Base-by-base conservation (phyloP, 257 asterid genomes). In the Capsicum baccatum region DNA sequence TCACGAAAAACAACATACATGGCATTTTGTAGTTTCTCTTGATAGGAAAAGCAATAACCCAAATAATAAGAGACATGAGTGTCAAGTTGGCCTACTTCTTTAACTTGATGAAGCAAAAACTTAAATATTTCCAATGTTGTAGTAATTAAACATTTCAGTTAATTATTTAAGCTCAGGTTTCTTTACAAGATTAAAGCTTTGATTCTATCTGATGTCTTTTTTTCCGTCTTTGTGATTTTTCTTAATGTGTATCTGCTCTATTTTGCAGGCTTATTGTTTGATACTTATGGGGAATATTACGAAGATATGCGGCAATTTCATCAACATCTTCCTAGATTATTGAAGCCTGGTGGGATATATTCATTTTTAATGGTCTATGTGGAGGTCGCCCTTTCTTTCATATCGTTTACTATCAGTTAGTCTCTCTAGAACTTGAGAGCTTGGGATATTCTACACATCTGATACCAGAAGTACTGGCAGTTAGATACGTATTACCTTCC, bases 221-320 rank as follows among this genome's bases (percentile, higher is more conserved):
- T 64, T 64, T 17, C 9, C 71, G 14, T 33, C 55, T 67, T 56
- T 3, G 17, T 39, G 35, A 79, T 6, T 52, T 33, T 54, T 55
- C 71, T 26, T 52, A 57, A 52, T 78, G 35, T 33, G 68, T 15
- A 37, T 12, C 59, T 42, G 17, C 35, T 37, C 17, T 74, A 59
- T 80, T 57, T 52, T 81, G 21, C 90, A 96, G 99, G 99, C 59
- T 93, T 96, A 89, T 96, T 96, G 89, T 96, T 96, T 71, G 98
- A 96, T 89, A 96, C 98, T 3, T 96, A 94, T 17, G 98, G 99
- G 50, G 98, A 96, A 86, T 96, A 94, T 88, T 96, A 96, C 68
- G 99, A 96, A 88, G 98, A 96, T 85, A 87, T 96, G 98, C 89
- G 95, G 84, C 96, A 96, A 87, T 96, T 96, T 83, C 99, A 96